Evolutionary conservation across 805 yeast species (phyloP).

Genomic region (Starmerella potacharoeniae): DNA sequence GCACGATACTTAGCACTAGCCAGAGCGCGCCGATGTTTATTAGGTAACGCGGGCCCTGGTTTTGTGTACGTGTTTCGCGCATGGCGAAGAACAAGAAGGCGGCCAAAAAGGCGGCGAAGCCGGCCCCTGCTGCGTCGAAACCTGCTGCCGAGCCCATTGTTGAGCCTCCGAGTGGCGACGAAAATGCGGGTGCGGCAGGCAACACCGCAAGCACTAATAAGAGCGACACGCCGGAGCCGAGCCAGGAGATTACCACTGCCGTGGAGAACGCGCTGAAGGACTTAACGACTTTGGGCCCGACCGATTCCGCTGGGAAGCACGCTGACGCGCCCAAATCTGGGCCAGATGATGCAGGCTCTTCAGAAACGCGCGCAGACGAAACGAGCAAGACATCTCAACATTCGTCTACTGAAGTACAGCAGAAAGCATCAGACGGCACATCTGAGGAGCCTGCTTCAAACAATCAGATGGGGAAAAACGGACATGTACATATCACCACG

Average conservation of each 20-base stretch:
- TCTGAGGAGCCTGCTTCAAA: neutral
- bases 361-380: neutral
- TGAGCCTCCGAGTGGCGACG: neutral
- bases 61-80: conserved; percentile 3
- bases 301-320: neutral
- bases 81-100: conserved; percentile 5
- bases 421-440: neutral
- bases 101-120: neutral
- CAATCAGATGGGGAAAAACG: neutral
- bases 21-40: neutral
- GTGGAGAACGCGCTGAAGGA: neutral
- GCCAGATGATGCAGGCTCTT: neutral
- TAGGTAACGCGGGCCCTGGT: conserved; percentile 2
- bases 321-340: neutral
- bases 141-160: neutral
- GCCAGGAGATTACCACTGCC: neutral
- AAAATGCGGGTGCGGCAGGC: too few species aligned
- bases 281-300: neutral
- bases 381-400: neutral
- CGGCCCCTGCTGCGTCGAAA: neutral
- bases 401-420: too few species aligned
- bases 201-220: neutral
- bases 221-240: neutral
- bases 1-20: too few species aligned
- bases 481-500: neutral